phyloP scores from a whole-genome alignment of 169 alveolate genomes.

The Plasmodium inui region DNA sequence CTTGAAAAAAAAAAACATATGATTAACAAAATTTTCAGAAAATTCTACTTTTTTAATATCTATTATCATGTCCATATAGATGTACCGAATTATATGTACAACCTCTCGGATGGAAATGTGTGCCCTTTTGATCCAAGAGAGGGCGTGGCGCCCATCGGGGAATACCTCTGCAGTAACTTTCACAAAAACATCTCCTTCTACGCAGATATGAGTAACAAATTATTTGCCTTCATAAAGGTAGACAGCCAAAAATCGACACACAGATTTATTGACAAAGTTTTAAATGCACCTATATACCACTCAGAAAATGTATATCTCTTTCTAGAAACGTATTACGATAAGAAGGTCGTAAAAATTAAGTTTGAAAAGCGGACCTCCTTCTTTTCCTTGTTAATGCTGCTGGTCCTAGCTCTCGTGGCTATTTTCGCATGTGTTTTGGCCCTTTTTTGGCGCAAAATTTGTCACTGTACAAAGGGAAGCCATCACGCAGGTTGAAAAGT shows the following conservation, averaged over 20 bases:
- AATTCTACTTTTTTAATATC: slow-evolving; percentile 26
- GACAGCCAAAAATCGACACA: background rate
- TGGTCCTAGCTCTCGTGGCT: background rate
- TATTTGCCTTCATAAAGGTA: slow-evolving; percentile 42
- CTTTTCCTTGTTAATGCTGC: background rate
- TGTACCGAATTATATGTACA: slow-evolving; percentile 28
- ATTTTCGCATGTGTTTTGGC: background rate
- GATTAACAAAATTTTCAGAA: slow-evolving; percentile 30
- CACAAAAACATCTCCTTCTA: slow-evolving; percentile 20
- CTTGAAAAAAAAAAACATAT: background rate
- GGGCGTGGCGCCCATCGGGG: background rate
- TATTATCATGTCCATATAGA: slow-evolving; percentile 12
- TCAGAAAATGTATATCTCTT: slow-evolving; percentile 40
- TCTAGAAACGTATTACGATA: slow-evolving; percentile 23
- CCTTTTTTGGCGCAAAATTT: background rate
- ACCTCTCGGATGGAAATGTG: slow-evolving; percentile 18
- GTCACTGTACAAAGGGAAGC: background rate
- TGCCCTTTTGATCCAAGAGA: slow-evolving; percentile 19
- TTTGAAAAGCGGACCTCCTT: slow-evolving; percentile 15
- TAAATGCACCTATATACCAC: background rate
- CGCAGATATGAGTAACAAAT: slow-evolving; percentile 19
- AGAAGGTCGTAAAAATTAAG: slow-evolving; percentile 14
- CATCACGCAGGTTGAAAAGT: background rate
- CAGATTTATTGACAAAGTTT: slow-evolving; percentile 29
- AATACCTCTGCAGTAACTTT: slow-evolving; percentile 13